Evolutionary conservation across 345 rosid species (phyloP), one percentile per base, ranked within the genome.

Genomic region (Orychophragmus violaceus): DNA sequence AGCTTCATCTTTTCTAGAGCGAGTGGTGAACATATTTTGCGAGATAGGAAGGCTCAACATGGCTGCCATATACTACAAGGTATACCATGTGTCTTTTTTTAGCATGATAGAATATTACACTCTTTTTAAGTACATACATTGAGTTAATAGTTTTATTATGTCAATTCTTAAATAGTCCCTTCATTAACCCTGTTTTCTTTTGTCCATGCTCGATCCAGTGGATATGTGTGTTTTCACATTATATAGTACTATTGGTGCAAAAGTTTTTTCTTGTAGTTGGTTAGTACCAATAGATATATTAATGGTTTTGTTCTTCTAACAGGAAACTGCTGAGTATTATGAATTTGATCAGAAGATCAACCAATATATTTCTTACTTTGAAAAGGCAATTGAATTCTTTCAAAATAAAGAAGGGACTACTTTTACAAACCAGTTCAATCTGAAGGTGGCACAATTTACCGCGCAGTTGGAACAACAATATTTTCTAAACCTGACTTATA

Each of bases 11-110:
- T 94, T 96, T 83, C 84, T 94, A 72, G 84, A 74, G 68, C 82
- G 84, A 75, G 99, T 96, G 1, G 87, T 90, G 66, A 85, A 83
- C 44, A 35, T 88, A 78, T 84, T 83, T 49, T 88, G 91, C 75
- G 99, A 94, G 64, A 90, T 85, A 59, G 99, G 96, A 74, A 85
- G 97, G 84, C 87, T 94, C 68, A 88, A 82, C 79, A 88, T 90
- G 97, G 99, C 97, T 72, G 99, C 99, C 53, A 87, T 96, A 83
- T 94, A 90, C 68, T 84, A 74, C 74, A 94, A 94, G 96, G 97
- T 88, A 28, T 5, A 73, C 49, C 35, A 13, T 48, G 19, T 37
- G 51, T 66, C 50, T 59, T 19, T 55, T 30, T 53, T 66, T 12
- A 13, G 51, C 23, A 39, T 50, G 17, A 49, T 48, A 39, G 6